Percentiles rank a stretch among this genome's conserved stretches.
Evolutionary conservation across 2,329 filamentous ascomycete genomes (phyloP).

Genomic region (Sclerotinia sclerotiorum): DNA sequence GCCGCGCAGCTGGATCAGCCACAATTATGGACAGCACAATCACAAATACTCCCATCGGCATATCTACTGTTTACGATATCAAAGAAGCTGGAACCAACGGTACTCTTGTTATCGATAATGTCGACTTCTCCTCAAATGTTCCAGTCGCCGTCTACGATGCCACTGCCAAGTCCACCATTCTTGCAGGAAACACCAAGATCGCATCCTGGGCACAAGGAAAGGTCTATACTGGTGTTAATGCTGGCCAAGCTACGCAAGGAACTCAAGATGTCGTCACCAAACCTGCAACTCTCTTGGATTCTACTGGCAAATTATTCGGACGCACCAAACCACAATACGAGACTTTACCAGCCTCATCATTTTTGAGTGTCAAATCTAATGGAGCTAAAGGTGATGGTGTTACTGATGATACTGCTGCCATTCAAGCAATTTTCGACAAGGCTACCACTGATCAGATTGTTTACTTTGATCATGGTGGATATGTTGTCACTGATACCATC

Average conservation of each 20-base stretch:
- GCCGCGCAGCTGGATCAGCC: slow-evolving; percentile 81
- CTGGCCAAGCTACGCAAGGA: slow-evolving; percentile 59
- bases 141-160: slow-evolving; percentile 63
- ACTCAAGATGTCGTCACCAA: slow-evolving; percentile 55
- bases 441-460: slow-evolving; percentile 64
- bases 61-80: slow-evolving; percentile 71
- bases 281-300: slow-evolving; percentile 64
- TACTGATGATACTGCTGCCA: slow-evolving; percentile 82
- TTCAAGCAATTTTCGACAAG: slow-evolving; percentile 75
- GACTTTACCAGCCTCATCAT: slow-evolving; percentile 61
- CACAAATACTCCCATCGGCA: slow-evolving; percentile 70
- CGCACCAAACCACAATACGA: slow-evolving; percentile 90
- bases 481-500: slow-evolving; percentile 68
- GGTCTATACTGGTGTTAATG: slow-evolving; percentile 54
- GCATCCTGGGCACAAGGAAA: slow-evolving; percentile 78
- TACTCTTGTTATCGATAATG: slow-evolving; percentile 83
- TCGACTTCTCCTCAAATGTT: slow-evolving; percentile 71
- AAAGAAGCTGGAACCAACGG: slow-evolving; percentile 68
- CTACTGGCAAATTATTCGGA: slow-evolving; percentile 69
- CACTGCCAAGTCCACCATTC: slow-evolving; percentile 57
- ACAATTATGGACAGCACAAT: slow-evolving; percentile 80
- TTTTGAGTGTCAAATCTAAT: slow-evolving; percentile 77
- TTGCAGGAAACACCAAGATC: slow-evolving; percentile 69
- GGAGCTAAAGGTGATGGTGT: slow-evolving; percentile 86
- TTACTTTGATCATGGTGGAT: slow-evolving; percentile 69